Evolutionary conservation across 306 rosid genomes (phyloP).

Genomic region (Casuarina glauca): DNA sequence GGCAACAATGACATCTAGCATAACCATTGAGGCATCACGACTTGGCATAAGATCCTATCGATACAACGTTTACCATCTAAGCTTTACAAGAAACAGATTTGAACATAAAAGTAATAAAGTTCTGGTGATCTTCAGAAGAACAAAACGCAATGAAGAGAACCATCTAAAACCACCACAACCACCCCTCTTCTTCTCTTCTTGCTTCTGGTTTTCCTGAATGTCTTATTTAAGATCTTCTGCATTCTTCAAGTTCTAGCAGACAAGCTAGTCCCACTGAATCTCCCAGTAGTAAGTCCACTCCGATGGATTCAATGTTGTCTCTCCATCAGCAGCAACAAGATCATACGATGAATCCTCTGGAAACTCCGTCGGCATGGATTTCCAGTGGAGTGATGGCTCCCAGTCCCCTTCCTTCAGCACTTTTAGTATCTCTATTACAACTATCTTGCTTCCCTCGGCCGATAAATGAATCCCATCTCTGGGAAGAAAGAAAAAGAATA

Average conservation of each 20-base stretch:
- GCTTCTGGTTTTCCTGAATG: too few relatives aligned
- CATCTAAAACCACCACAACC: background rate
- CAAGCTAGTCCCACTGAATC: slow-evolving; percentile 63
- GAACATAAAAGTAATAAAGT: too few relatives aligned
- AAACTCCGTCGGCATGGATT: slow-evolving; percentile 73
- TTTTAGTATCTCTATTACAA: slow-evolving; percentile 73
- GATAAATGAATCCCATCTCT: slow-evolving; percentile 96
- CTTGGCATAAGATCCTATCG: background rate
- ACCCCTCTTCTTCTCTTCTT: background rate
- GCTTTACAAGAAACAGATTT: too few relatives aligned
- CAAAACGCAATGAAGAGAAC: background rate
- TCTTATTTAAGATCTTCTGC: background rate
- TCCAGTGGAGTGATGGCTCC: slow-evolving; percentile 92
- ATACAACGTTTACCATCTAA: background rate
- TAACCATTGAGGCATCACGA: background rate
- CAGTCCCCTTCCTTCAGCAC: slow-evolving; percentile 81
- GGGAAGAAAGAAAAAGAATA: background rate
- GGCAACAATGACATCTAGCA: background rate
- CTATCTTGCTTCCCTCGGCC: slow-evolving; percentile 84
- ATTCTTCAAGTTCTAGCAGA: background rate
- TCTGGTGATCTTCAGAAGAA: background rate
- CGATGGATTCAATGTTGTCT: slow-evolving; percentile 68
- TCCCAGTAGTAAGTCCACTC: slow-evolving; percentile 83
- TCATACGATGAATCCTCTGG: slow-evolving; percentile 78
- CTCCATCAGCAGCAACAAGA: slow-evolving; percentile 86